Evolutionary conservation across 2,329 filamentous ascomycete species (phyloP).

Genomic region (Fusarium sp.): DNA sequence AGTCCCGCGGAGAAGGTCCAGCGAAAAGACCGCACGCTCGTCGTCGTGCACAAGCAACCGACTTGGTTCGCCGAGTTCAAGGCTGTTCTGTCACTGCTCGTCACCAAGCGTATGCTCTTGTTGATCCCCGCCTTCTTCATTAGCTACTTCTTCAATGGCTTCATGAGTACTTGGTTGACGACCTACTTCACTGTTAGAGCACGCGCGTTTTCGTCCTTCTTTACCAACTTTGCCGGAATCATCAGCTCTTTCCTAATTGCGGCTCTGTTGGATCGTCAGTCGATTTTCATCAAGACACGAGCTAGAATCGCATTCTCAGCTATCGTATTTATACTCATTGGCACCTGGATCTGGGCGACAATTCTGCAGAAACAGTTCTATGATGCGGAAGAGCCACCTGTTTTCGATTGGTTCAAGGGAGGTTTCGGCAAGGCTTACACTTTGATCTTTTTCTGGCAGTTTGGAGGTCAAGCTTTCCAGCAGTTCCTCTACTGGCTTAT

Average conservation of each 20-base stretch:
- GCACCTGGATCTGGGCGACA: slow-evolving; percentile 37
- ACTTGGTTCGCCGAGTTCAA: slow-evolving; percentile 33
- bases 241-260: slow-evolving; percentile 19
- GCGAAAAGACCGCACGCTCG: slow-evolving; percentile 14
- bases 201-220: slow-evolving; percentile 22
- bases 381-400: slow-evolving; percentile 19
- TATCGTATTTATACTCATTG: slow-evolving; percentile 8
- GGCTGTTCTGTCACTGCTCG: slow-evolving; percentile 14
- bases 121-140: slow-evolving; percentile 28
- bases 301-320: slow-evolving; percentile 6
- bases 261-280: slow-evolving; percentile 27
- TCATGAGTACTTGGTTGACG: slow-evolving; percentile 27
- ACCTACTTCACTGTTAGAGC: slow-evolving; percentile 24
- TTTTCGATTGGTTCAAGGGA: slow-evolving; percentile 38
- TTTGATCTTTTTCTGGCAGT: slow-evolving; percentile 41
- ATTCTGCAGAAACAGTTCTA: slow-evolving; percentile 39
- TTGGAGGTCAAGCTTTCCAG: slow-evolving; percentile 35
- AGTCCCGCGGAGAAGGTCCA: slow-evolving; percentile 15
- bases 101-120: slow-evolving; percentile 28
- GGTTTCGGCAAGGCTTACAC: slow-evolving; percentile 36
- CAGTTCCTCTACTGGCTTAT: slow-evolving; percentile 29
- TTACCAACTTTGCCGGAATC: slow-evolving; percentile 21
- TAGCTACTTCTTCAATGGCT: slow-evolving; percentile 22
- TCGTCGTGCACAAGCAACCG: slow-evolving; percentile 20
- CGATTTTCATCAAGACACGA: slow-evolving; percentile 39